These are phyloP conservation scores for Fusarium cyanostomum DNA, from an alignment of 2,329 filamentous ascomycete species.

Conservation along the genomic window DNA sequence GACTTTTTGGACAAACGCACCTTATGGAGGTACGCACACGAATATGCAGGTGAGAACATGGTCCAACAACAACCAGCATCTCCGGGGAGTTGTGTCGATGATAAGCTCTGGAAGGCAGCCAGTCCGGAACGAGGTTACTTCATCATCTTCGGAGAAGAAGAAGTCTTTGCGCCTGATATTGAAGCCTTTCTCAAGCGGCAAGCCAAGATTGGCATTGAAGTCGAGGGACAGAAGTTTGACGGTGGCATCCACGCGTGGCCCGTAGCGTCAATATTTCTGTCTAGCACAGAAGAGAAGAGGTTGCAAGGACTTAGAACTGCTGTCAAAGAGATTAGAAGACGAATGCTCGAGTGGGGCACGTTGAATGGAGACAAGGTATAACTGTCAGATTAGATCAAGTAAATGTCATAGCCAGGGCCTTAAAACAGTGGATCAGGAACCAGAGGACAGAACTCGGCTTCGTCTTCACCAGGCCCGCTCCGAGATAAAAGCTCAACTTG, in stretches of 20 bases:
- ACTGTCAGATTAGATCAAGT: slow-evolving; percentile 75
- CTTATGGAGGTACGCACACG: slow-evolving; percentile 74
- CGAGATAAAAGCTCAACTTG: slow-evolving; percentile 49
- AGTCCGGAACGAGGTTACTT: slow-evolving; percentile 73
- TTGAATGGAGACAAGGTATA: slow-evolving; percentile 28
- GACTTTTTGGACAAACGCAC: slow-evolving; percentile 78
- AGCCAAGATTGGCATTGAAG: slow-evolving; percentile 60
- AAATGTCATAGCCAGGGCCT: slow-evolving; percentile 51
- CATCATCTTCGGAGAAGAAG: slow-evolving; percentile 78
- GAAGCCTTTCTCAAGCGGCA: slow-evolving; percentile 66
- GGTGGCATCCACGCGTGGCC: slow-evolving; percentile 86
- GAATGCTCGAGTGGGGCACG: slow-evolving; percentile 34
- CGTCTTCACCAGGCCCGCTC: slow-evolving; percentile 51
- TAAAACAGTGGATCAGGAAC: slow-evolving; percentile 51
- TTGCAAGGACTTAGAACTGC: slow-evolving; percentile 60
- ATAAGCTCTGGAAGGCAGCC: slow-evolving; percentile 72
- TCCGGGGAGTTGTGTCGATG: slow-evolving; percentile 74
- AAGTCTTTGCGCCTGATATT: slow-evolving; percentile 79
- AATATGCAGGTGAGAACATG: slow-evolving; percentile 65
- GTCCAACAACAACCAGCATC: slow-evolving; percentile 58
- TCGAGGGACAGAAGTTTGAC: slow-evolving; percentile 68
- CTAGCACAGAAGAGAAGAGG: slow-evolving; percentile 58
- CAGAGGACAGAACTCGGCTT: slow-evolving; percentile 62
- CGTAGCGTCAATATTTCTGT: slow-evolving; percentile 71
- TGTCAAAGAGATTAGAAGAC: slow-evolving; percentile 51